Percentiles rank a stretch among this genome's conserved stretches.
phyloP scores from a whole-genome alignment of 192 early-diverging fungal genomes.

The Linderina pennispora region DNA sequence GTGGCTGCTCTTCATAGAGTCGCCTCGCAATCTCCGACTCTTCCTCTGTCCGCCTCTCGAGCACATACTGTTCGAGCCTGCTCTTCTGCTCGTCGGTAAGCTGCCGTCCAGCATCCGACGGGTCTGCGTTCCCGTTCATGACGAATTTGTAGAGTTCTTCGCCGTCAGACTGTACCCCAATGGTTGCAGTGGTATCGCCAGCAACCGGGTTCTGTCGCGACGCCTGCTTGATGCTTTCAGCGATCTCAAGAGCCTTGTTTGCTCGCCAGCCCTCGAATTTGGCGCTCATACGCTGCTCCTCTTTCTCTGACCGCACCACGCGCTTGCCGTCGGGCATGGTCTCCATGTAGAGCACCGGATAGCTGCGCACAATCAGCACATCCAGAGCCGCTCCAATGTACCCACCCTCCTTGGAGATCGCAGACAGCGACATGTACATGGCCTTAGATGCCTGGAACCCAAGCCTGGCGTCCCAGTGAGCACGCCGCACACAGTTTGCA shows the following conservation, averaged over 20 bases:
- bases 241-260: slow-evolving; percentile 2
- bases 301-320: slow-evolving; percentile 17
- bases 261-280: slow-evolving; percentile 5
- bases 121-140: slow-evolving; percentile 1
- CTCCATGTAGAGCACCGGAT: slow-evolving; percentile 32
- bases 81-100: slow-evolving; percentile 6
- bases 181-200: background rate
- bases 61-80: slow-evolving; percentile 1
- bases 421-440: slow-evolving; percentile 22
- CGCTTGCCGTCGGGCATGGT: slow-evolving; percentile 8
- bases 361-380: slow-evolving; percentile 30
- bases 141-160: slow-evolving; percentile 5
- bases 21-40: slow-evolving; percentile 1
- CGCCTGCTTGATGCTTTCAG: background rate
- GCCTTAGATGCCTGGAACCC: slow-evolving; percentile 13
- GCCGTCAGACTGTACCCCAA: background rate
- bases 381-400: slow-evolving; percentile 27
- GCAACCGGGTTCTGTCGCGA: background rate
- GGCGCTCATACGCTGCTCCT: slow-evolving; percentile 15
- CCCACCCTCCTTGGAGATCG: slow-evolving; percentile 18
- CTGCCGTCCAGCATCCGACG: slow-evolving; percentile 3
- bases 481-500: slow-evolving; percentile 31
- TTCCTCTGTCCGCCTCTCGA: background rate
- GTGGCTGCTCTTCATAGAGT: slow-evolving; percentile 9
- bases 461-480: slow-evolving; percentile 26